Percentiles rank a stretch among this genome's conserved stretches.
phyloP scores from a whole-genome alignment of 495 filamentous ascomycete genomes.

The Lasiosphaeria ovina region DNA sequence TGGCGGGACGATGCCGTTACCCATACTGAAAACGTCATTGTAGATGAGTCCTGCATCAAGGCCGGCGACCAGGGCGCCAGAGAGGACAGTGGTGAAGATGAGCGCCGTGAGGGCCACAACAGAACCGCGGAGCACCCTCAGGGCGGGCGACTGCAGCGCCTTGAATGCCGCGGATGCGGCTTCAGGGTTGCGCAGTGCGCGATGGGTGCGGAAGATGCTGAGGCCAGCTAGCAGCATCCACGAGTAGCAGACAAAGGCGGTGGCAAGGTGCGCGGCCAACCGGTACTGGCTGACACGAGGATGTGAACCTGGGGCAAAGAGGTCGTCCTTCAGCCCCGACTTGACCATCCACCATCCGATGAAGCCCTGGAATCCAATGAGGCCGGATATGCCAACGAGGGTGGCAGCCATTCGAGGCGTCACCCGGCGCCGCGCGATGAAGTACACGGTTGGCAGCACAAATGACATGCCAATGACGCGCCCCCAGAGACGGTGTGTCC shows the following conservation, averaged over 20 bases:
- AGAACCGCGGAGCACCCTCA: conserved; percentile 70
- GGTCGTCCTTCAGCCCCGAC: conserved; percentile 87
- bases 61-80: conserved; percentile 88
- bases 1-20: conserved; percentile 75
- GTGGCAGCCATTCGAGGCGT: conserved; percentile 70
- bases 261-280: conserved; percentile 81
- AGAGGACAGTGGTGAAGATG: conserved; percentile 87
- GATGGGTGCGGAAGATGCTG: conserved; percentile 70
- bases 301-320: conserved; percentile 86
- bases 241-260: conserved; percentile 85
- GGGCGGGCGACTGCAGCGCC: conserved; percentile 59
- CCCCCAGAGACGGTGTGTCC: conserved; percentile 96
- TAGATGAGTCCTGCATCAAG: conserved; percentile 96
- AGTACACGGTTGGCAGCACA: conserved; percentile 82
- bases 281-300: conserved; percentile 94
- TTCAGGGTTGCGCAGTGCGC: conserved; percentile 61
- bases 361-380: conserved; percentile 94
- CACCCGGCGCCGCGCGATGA: conserved; percentile 77
- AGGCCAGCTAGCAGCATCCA: conserved; percentile 95
- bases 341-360: conserved; percentile 99
- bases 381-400: conserved; percentile 76
- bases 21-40: conserved; percentile 98
- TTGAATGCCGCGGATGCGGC: conserved; percentile 54
- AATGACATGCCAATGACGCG: conserved; percentile 87
- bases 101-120: conserved; percentile 70